Evolutionary conservation across 768 basidiomycete species (phyloP), one percentile per base, ranked within the genome.

Genomic region (Russula vinacea): DNA sequence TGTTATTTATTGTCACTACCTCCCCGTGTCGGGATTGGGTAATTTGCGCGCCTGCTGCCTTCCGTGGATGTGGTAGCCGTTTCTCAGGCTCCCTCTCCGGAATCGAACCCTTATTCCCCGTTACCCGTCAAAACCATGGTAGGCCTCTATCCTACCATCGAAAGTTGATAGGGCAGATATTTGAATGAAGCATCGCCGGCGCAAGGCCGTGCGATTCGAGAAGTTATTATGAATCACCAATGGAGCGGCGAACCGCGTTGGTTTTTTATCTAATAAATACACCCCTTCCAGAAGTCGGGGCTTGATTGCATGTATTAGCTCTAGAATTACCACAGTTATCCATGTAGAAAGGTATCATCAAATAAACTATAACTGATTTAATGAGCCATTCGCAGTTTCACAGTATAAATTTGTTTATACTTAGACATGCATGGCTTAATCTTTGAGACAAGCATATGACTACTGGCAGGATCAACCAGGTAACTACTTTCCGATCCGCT

Each of bases 381-480:
- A 86, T 86, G 85, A 86, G 85, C 84, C 84, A 84, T 86, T 86
- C 80, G 82, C 84, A 84, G 85, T 86, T 86, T 86, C 85, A 84
- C 84, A 79, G 82, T 85, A 84, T 78, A 83, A 83, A 80, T 8
- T 60, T 60, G 47, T 51, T 62, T 62, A 83, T 83, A 86, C 85
- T 86, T 84, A 80, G 84, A 85, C 84, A 85, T 87, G 85, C 85
- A 86, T 87, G 85, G 83, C 84, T 86, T 86, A 85, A 84, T 86
- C 84, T 85, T 85, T 85, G 84, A 85, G 84, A 85, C 85, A 86
- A 86, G 85, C 85, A 86, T 86, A 86, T 85, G 83, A 86, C 84
- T 86, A 87, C 84, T 86, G 84, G 86, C 84, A 87, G 84, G 83
- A 87, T 87, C 85, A 87, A 87, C 85, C 85, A 86, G 86, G 84